Evolutionary conservation across 306 rosid genomes (phyloP).

Genomic region (Vachellia pachyceras): DNA sequence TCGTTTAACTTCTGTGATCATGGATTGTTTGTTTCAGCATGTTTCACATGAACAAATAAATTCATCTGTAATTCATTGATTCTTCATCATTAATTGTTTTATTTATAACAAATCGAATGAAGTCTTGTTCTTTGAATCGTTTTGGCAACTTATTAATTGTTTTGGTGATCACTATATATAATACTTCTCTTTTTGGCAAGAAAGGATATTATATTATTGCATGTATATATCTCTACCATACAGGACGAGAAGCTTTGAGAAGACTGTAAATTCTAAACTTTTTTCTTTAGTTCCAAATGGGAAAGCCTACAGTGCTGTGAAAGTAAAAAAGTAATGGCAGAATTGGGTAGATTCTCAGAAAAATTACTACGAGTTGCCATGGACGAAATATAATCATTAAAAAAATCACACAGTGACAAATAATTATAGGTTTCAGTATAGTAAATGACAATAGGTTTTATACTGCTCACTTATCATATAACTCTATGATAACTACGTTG

Average conservation of each 20-base stretch:
- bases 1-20: conserved; percentile 26
- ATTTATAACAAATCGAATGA: not conserved
- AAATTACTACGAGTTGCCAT: too few species aligned
- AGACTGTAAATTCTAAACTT: not conserved
- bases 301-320: too few species aligned
- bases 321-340: not conserved
- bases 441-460: too few species aligned
- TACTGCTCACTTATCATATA: too few species aligned
- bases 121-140: not conserved
- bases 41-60: not conserved
- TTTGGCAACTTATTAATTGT: not conserved
- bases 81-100: not conserved
- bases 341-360: too few species aligned
- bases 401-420: too few species aligned
- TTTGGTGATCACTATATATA: not conserved
- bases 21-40: conserved; percentile 4
- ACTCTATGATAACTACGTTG: too few species aligned
- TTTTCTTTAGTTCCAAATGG: too few species aligned
- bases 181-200: not conserved
- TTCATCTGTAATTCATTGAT: not conserved
- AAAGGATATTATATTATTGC: too few species aligned
- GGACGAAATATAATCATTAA: too few species aligned
- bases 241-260: not conserved
- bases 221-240: too few species aligned
- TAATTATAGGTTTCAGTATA: too few species aligned